phyloP scores from a whole-genome alignment of 257 asterid genomes.

The Marsdenia floribunda region DNA sequence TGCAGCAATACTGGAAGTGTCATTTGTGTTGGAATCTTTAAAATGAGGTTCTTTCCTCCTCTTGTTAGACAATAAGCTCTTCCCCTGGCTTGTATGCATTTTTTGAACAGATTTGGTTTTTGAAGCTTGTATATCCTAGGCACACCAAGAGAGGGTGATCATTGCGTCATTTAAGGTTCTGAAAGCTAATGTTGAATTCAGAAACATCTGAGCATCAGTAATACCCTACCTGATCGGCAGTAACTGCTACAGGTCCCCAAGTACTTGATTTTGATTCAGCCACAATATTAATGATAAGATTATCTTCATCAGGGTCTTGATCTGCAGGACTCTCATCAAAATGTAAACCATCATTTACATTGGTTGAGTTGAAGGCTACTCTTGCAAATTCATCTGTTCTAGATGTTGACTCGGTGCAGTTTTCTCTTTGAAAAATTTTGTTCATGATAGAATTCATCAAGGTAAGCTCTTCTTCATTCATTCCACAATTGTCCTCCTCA shows the following conservation, averaged over 20 bases:
- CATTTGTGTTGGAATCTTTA: slow-evolving; percentile 23
- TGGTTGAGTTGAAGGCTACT: slow-evolving; percentile 18
- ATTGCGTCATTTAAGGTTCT: background rate
- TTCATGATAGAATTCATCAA: slow-evolving; percentile 60
- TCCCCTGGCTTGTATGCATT: slow-evolving; percentile 22
- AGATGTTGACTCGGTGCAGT: slow-evolving; percentile 22
- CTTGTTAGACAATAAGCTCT: slow-evolving; percentile 30
- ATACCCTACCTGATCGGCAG: slow-evolving; percentile 37
- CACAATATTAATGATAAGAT: slow-evolving; percentile 59
- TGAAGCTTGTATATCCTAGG: slow-evolving; percentile 22
- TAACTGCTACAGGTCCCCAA: slow-evolving; percentile 27
- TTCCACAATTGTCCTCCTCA: slow-evolving; percentile 39
- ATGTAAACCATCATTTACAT: slow-evolving; percentile 29
- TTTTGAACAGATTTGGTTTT: slow-evolving; percentile 17
- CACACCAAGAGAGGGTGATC: slow-evolving; percentile 7
- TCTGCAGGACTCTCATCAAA: slow-evolving; percentile 33
- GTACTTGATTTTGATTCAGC: slow-evolving; percentile 34
- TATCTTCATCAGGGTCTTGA: slow-evolving; percentile 60
- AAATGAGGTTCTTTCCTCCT: slow-evolving; percentile 40
- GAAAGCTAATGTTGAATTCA: slow-evolving; percentile 4
- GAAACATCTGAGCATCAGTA: background rate
- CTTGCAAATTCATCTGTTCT: slow-evolving; percentile 21
- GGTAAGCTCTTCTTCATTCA: slow-evolving; percentile 69
- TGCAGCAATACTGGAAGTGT: slow-evolving; percentile 12
- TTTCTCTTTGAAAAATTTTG: slow-evolving; percentile 57